phyloP scores from a whole-genome alignment of 2,329 filamentous ascomycete species.

The Curvularia verruculosa region DNA sequence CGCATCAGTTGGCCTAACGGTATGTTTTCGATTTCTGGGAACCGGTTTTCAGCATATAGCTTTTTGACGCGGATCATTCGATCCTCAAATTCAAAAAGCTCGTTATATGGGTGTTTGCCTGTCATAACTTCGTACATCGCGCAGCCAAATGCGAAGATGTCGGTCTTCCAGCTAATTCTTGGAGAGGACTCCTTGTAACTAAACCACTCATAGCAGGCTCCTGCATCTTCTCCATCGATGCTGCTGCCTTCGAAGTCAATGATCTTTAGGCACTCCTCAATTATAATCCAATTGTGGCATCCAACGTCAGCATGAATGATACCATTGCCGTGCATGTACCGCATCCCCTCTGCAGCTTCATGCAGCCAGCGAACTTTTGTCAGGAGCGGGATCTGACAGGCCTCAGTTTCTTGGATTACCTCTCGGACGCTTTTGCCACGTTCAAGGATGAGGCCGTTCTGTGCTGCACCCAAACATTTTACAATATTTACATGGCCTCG shows the following conservation, averaged over 20 bases:
- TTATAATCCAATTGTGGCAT: conserved; percentile 17
- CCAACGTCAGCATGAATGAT: conserved; percentile 7
- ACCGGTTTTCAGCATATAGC: conserved; percentile 2
- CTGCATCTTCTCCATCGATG: conserved; percentile 19
- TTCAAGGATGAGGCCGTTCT: no score
- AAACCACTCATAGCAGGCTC: conserved; percentile 25
- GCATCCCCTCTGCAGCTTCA: conserved; percentile 16
- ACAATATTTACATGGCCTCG: no score
- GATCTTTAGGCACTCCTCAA: conserved; percentile 7
- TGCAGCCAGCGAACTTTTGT: conserved; percentile 8
- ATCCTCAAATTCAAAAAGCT: conserved; percentile 5
- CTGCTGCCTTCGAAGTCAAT: conserved; percentile 16
- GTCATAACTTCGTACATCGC: conserved; percentile 15
- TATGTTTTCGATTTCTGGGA: neutral
- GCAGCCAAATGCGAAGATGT: conserved; percentile 24
- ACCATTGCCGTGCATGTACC: conserved; percentile 12
- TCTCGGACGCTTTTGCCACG: no score
- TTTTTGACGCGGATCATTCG: neutral
- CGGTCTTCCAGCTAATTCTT: conserved; percentile 15
- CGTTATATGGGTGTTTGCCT: conserved; percentile 13
- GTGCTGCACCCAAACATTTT: no score
- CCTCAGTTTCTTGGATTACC: no score
- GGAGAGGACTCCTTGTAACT: conserved; percentile 8
- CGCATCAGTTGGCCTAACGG: neutral
- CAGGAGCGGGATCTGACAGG: neutral